Evolutionary conservation across 2,329 filamentous ascomycete genomes (phyloP).

Genomic region (Neopestalotiopsis rosae): DNA sequence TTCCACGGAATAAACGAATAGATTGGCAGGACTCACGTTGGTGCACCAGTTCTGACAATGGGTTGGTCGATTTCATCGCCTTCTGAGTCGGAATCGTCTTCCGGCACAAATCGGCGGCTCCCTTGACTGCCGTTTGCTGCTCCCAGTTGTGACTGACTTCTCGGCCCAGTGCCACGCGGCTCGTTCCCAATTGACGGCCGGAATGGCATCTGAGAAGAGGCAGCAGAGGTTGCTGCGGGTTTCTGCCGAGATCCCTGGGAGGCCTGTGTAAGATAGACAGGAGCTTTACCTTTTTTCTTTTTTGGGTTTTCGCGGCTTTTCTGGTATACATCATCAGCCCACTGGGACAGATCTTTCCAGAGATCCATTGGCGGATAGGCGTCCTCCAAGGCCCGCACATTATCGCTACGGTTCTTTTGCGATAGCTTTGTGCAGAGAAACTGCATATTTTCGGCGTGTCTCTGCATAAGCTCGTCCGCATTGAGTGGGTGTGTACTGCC

Average conservation of each 20-base stretch:
- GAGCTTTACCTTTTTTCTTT: constrained; percentile 8
- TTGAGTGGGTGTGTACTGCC: background rate
- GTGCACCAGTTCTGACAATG: constrained; percentile 27
- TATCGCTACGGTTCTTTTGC: constrained; percentile 3
- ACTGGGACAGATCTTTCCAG: constrained; percentile 8
- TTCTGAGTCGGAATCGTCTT: constrained; percentile 25
- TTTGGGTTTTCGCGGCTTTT: background rate
- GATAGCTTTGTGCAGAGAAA: constrained; percentile 1
- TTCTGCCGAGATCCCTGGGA: background rate
- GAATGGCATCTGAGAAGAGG: background rate
- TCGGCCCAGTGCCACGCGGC: background rate
- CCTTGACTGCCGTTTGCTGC: background rate
- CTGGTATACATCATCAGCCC: constrained; percentile 7
- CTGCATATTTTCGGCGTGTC: background rate
- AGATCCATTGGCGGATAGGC: constrained; percentile 7
- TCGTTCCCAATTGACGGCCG: background rate
- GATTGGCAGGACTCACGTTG: constrained; percentile 23
- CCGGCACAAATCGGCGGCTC: constrained; percentile 1
- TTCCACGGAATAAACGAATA: background rate
- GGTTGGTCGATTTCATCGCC: constrained; percentile 24
- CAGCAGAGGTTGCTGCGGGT: background rate
- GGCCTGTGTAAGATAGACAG: background rate
- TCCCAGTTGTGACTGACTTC: background rate
- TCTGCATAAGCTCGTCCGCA: background rate
- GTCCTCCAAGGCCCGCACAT: background rate